Evolutionary conservation across 2,329 filamentous ascomycete species (phyloP).

Genomic region (Xylaria sp.): DNA sequence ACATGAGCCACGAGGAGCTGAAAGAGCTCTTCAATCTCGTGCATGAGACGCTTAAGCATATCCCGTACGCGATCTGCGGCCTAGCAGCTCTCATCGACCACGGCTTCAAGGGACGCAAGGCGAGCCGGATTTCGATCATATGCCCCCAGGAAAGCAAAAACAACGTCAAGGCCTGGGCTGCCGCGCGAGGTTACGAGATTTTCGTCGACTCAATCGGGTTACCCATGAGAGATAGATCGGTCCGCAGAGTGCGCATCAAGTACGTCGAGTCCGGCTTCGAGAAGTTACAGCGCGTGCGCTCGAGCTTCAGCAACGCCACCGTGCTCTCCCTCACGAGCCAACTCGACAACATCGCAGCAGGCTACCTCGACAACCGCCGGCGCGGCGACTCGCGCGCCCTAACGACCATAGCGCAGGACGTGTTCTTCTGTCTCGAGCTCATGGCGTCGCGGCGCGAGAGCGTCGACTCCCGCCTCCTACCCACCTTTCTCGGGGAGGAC

Average conservation of each 20-base stretch:
- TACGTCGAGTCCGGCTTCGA: conserved; percentile 51
- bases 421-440: conserved; percentile 41
- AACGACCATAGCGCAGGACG: conserved; percentile 37
- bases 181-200: conserved; percentile 49
- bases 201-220: conserved; percentile 57
- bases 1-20: conserved; percentile 49
- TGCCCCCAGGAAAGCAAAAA: conserved; percentile 52
- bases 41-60: conserved; percentile 53
- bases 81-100: conserved; percentile 57
- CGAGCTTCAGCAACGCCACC: conserved; percentile 33
- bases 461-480: conserved; percentile 27
- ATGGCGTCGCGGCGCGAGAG: conserved; percentile 12
- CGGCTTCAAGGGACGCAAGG: conserved; percentile 50
- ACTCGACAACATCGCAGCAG: conserved; percentile 45
- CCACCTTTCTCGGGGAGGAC: conserved; percentile 41
- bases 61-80: conserved; percentile 60
- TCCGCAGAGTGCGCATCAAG: conserved; percentile 52
- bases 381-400: conserved; percentile 31
- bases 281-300: conserved; percentile 40
- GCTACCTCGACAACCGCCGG: conserved; percentile 36
- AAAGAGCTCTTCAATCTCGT: conserved; percentile 54
- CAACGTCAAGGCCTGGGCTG: conserved; percentile 56
- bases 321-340: conserved; percentile 42
- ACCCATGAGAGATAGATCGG: conserved; percentile 50
- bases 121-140: conserved; percentile 53